Evolutionary conservation across 148 eudicot genomes (phyloP).

Genomic region (Polygonum maritimum): DNA sequence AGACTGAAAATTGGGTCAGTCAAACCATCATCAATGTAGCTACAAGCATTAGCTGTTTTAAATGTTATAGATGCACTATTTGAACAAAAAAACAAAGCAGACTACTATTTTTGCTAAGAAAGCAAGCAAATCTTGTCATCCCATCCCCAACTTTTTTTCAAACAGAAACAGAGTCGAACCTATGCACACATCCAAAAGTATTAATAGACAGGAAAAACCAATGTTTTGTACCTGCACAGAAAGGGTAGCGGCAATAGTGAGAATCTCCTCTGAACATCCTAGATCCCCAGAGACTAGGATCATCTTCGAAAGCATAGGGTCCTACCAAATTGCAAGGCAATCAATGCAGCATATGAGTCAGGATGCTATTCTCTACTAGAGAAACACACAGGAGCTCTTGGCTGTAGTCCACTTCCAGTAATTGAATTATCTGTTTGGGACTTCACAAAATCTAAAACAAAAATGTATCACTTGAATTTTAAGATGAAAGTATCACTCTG

Average conservation of each 20-base stretch:
- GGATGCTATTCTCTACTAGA: background rate
- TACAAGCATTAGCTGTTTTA: background rate
- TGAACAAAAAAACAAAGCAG: background rate
- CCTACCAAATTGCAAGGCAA: conserved; percentile 33
- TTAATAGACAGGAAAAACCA: background rate
- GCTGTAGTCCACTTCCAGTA: background rate
- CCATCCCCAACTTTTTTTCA: background rate
- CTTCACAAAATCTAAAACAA: conserved; percentile 1
- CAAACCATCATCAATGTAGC: background rate
- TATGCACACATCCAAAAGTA: background rate
- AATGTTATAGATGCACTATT: background rate
- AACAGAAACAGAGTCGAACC: background rate
- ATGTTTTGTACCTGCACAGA: conserved; percentile 61
- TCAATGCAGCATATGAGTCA: background rate
- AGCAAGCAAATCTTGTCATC: background rate
- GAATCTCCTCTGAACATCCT: conserved; percentile 89
- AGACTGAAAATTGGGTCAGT: conserved; percentile 41
- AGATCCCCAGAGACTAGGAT: conserved; percentile 70
- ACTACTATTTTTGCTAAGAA: background rate
- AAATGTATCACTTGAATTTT: background rate
- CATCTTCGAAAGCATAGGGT: conserved; percentile 89
- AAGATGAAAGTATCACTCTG: background rate
- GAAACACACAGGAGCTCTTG: background rate
- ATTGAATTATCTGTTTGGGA: background rate
- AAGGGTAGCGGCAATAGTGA: conserved; percentile 81